A percentile compares a stretch with the other conserved stretches of the same genome.
These are phyloP conservation scores for Psilocybe sp. DNA, from an alignment of 768 basidiomycete genomes.

Conservation along the genomic window DNA sequence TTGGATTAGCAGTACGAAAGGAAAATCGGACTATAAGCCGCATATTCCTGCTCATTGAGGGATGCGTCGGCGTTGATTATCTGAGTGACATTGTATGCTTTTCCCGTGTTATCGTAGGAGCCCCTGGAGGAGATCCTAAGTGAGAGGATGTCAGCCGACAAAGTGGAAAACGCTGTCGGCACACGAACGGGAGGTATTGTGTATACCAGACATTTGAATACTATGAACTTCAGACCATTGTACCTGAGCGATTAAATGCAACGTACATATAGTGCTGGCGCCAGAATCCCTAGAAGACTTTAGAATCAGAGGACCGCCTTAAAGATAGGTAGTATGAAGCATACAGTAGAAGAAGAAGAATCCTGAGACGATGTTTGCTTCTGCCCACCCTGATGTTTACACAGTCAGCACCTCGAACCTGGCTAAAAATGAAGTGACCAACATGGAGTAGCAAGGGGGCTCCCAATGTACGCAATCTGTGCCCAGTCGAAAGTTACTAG, in stretches of 20 bases:
- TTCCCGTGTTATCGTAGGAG: conserved; percentile 66
- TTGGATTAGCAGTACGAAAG: conserved; percentile 31
- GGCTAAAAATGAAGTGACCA: no score
- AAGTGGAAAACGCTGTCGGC: no score
- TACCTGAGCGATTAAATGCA: no score
- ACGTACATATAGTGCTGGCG: conserved; percentile 49
- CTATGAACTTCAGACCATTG: no score
- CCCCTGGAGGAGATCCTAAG: conserved; percentile 51
- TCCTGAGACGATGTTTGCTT: conserved; percentile 62
- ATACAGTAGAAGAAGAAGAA: conserved; percentile 69
- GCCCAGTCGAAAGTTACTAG: conserved; percentile 82
- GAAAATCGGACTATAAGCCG: conserved; percentile 59
- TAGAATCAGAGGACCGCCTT: not conserved
- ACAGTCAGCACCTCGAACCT: no score
- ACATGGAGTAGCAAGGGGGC: conserved; percentile 71
- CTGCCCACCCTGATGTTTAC: conserved; percentile 55
- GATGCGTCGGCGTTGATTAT: conserved; percentile 54
- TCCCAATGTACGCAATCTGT: conserved; percentile 66
- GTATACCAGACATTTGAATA: conserved; percentile 66
- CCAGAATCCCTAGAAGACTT: conserved; percentile 42
- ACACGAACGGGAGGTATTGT: conserved; percentile 44
- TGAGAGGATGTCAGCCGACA: no score
- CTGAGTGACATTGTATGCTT: conserved; percentile 50
- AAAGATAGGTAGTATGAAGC: conserved; percentile 6
- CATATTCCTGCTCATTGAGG: conserved; percentile 54